A percentile compares a stretch with the other conserved stretches of the same genome.
Evolutionary conservation across 2,329 filamentous ascomycete genomes (phyloP).

Genomic region (Aspergillus jensenii): DNA sequence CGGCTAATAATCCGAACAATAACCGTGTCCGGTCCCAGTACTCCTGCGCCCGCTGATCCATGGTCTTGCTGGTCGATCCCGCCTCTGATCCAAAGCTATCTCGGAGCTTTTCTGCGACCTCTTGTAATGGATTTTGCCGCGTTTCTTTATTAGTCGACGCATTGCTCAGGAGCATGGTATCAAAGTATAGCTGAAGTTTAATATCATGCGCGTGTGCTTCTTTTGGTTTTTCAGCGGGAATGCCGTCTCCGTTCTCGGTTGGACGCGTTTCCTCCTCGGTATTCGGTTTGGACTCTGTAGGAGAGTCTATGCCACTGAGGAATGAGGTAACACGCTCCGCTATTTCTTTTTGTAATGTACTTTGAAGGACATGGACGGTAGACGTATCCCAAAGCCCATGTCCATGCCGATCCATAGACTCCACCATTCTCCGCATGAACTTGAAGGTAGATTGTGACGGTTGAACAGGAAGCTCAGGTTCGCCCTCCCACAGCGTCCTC

Average conservation of each 20-base stretch:
- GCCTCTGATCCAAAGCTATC: conserved; percentile 52
- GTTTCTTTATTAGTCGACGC: conserved; percentile 22
- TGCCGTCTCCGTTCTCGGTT: conserved; percentile 7
- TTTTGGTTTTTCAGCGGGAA: not conserved
- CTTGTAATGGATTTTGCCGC: conserved; percentile 39
- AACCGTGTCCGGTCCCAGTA: conserved; percentile 83
- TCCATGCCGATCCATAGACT: conserved; percentile 68
- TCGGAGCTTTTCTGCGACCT: conserved; percentile 46
- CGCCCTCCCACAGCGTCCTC: conserved; percentile 76
- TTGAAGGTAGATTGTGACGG: conserved; percentile 74
- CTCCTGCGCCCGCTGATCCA: conserved; percentile 66
- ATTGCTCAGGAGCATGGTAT: conserved; percentile 33
- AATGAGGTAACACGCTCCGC: conserved; percentile 22
- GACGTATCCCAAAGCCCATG: conserved; percentile 77
- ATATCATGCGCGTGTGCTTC: conserved; percentile 27
- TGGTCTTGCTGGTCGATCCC: conserved; percentile 47
- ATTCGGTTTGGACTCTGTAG: not conserved
- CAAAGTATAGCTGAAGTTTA: conserved; percentile 41
- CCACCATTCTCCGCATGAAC: conserved; percentile 65
- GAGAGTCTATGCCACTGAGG: conserved; percentile 22
- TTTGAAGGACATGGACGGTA: conserved; percentile 65
- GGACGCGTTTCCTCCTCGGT: conserved; percentile 3
- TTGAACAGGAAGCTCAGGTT: conserved; percentile 71
- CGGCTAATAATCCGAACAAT: conserved; percentile 72
- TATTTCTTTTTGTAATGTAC: conserved; percentile 53